Conservation (phyloP, 768 basidiomycete genomes). For the Suillus americanus region DNA sequence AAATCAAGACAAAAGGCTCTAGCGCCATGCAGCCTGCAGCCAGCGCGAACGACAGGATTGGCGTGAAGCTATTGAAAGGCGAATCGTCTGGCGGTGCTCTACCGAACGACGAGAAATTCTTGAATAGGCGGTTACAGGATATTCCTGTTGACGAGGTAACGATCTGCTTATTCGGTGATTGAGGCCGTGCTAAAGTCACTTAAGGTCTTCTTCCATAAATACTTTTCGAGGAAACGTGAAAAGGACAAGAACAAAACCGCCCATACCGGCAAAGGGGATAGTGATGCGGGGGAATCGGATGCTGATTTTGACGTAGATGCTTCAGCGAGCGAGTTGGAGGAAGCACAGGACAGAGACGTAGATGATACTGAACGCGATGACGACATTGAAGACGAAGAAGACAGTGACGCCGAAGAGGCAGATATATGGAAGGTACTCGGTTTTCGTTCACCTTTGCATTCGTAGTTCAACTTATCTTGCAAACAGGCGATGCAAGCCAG, state of each 20-base stretch:
- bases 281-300: conserved; percentile 20
- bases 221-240: conserved; percentile 72
- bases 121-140: conserved; percentile 64
- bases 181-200: conserved; percentile 2
- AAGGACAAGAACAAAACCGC: conserved; percentile 48
- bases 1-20: conserved; percentile 65
- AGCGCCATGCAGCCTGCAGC: conserved; percentile 97
- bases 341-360: conserved; percentile 31
- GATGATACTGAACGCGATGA: conserved; percentile 23
- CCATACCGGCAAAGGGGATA: conserved; percentile 36
- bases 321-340: conserved; percentile 23
- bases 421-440: conserved; percentile 86
- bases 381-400: conserved; percentile 14
- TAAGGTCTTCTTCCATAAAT: conserved; percentile 90
- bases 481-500: conserved; percentile 84
- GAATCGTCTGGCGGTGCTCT: conserved; percentile 45
- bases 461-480: background rate
- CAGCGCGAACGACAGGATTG: conserved; percentile 54
- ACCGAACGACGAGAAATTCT: conserved; percentile 77
- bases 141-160: conserved; percentile 86
- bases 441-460: conserved; percentile 4
- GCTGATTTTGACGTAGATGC: conserved; percentile 33
- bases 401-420: conserved; percentile 46
- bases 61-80: conserved; percentile 71
- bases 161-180: background rate